A percentile compares a stretch with the other conserved stretches of the same genome.
phyloP scores from a whole-genome alignment of 2,329 filamentous ascomycete genomes.

The Cordyceps cicadae region DNA sequence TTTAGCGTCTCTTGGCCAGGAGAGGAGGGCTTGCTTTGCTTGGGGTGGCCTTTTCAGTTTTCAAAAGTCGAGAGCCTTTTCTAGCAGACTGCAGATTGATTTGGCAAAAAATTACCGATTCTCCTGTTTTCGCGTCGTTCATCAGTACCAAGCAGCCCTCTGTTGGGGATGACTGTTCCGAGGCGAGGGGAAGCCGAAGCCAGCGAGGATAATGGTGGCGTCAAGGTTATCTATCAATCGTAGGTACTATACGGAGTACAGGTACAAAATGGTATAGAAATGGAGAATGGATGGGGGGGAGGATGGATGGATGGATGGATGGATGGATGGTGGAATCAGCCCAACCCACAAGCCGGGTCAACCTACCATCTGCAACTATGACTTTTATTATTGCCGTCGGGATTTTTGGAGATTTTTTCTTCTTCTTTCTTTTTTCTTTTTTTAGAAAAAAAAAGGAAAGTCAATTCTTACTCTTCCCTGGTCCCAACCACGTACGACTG shows the following conservation, averaged over 20 bases:
- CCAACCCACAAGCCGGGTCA: neutral
- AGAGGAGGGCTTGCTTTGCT: neutral
- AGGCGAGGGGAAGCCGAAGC: too few species aligned
- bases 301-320: too few species aligned
- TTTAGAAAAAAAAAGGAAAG: too few species aligned
- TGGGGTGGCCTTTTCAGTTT: neutral
- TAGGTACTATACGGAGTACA: too few species aligned
- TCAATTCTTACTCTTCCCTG: too few species aligned
- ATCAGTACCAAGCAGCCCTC: neutral
- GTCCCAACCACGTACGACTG: too few species aligned
- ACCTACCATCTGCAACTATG: neutral
- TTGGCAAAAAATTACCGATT: neutral
- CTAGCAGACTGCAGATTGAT: neutral
- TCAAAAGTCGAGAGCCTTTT: neutral
- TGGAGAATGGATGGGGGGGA: too few species aligned
- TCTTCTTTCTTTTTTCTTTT: too few species aligned
- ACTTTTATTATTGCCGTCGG: neutral
- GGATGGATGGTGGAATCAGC: too few species aligned
- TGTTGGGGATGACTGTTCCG: too few species aligned
- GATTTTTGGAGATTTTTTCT: too few species aligned
- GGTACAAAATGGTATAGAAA: too few species aligned
- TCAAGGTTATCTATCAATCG: neutral
- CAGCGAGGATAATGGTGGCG: neutral
- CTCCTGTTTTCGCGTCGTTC: neutral
- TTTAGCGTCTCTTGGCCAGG: slow-evolving; percentile 6